Conservation (phyloP, 305 asterid genomes). For the Plantago coronopus region DNA sequence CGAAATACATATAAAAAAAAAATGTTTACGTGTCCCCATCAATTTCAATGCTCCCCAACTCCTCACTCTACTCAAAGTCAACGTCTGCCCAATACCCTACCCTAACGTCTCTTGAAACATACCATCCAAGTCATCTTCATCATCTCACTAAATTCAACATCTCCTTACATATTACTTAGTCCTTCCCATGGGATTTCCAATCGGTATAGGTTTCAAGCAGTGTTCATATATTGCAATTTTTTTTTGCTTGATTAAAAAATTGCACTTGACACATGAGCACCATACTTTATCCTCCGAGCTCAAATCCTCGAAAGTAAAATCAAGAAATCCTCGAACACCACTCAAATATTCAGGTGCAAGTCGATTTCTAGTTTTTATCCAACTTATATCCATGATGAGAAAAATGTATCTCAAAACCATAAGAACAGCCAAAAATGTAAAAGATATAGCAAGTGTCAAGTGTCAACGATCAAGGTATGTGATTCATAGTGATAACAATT, state of each 20-base stretch:
- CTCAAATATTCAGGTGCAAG: neutral
- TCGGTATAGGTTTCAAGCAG: too few relatives aligned
- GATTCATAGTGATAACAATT: too few relatives aligned
- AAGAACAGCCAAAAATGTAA: too few relatives aligned
- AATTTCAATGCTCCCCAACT: neutral
- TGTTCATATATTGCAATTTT: neutral
- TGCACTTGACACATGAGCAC: neutral
- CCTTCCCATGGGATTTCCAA: too few relatives aligned
- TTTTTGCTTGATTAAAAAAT: neutral
- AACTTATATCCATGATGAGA: neutral
- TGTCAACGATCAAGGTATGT: too few relatives aligned
- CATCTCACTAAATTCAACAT: neutral
- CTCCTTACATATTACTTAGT: neutral
- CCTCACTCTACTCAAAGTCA: neutral
- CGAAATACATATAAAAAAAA: neutral
- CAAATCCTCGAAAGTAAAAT: neutral
- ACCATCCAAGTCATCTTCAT: constrained; percentile 1
- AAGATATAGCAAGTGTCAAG: too few relatives aligned
- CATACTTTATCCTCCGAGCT: neutral
- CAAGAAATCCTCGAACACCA: neutral
- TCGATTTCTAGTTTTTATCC: neutral
- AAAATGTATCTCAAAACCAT: neutral
- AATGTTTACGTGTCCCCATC: neutral
- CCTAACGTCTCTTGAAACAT: neutral
- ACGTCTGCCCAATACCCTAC: neutral